These are phyloP conservation scores for Trypanosomatidae sp. DNA, from an alignment of 208 protist species.

Conservation along the genomic window DNA sequence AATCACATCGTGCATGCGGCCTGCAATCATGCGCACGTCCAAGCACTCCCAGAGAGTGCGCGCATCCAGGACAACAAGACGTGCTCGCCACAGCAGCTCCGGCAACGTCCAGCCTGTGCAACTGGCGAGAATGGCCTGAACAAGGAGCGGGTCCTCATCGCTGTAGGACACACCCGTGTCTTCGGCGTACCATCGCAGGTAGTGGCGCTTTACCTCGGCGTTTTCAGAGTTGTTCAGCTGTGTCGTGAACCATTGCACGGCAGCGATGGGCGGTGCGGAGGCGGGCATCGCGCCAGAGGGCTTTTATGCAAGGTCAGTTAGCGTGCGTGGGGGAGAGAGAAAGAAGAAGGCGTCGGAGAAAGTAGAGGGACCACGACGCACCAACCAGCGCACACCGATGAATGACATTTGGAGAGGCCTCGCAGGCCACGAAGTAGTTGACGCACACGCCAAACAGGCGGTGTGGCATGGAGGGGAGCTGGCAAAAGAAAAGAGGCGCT, in stretches of 20 bases:
- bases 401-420: not conserved
- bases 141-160: conserved; percentile 18
- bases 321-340: not conserved
- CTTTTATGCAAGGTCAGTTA: not conserved
- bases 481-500: not conserved
- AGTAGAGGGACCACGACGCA: not conserved
- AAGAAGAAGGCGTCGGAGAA: not conserved
- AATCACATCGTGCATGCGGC: conserved; percentile 26
- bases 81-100: conserved; percentile 37
- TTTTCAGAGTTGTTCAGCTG: conserved; percentile 51
- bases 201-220: conserved; percentile 58
- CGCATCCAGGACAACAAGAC: conserved; percentile 67
- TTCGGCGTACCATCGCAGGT: conserved; percentile 34
- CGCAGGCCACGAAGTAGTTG: not conserved
- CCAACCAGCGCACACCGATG: not conserved
- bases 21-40: conserved; percentile 24
- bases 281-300: conserved; percentile 7
- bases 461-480: not conserved
- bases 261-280: not conserved
- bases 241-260: conserved; percentile 34
- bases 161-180: conserved; percentile 2
- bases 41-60: conserved; percentile 79
- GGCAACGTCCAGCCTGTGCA: conserved; percentile 18
- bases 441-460: not conserved
- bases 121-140: not conserved